Base-by-base conservation (phyloP, 139 green algal genomes). In the Chlorella sorokiniana region DNA sequence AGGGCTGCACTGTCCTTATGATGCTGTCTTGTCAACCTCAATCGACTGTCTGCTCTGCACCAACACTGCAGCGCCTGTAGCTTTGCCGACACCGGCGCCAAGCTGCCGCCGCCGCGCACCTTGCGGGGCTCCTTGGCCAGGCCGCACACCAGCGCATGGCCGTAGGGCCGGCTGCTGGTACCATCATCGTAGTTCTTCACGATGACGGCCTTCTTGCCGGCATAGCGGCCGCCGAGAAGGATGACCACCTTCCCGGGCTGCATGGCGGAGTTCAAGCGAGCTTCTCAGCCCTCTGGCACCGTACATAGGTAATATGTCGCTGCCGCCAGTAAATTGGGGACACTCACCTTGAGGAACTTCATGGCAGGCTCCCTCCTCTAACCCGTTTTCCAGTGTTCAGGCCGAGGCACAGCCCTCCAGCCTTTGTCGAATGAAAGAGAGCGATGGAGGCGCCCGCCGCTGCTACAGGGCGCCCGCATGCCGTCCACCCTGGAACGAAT, bases 151-250 rank as follows among this genome's bases (percentile, higher is more conserved):
- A 98, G 76, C 10, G 96, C 96, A 83, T 99, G 97, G 69, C 97
- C 97, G 79, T 99, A 99, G 48, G 90, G 86, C 38, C 96, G 86
- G 41, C 85, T 79, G 68, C 89, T 86, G 40, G 88, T 95, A 59
- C 97, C 97, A 68, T 99, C 96, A 87, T 99, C 97, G 75, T 95
- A 94, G 89, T 98, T 98, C 91, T 97, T 98, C 22, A 99, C 95
- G 81, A 99, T 99, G 69, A 99, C 97, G 11, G 97, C 97, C 81
- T 93, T 93, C 87, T 93, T 93, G 76, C 89, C 89, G 73, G 89
- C 89, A 79, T 90, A 96, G 41, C 92, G 88, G 72, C 94, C 94
- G 63, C 82, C 89, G 22, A 97, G 87, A 44, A 97, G 79, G 80
- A 97, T 91, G 31, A 97, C 93, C 61, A 97, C 94, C 89, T 97